phyloP scores from a whole-genome alignment of 1,139 yeast genomes.

The Arxiozyma slooffiae region DNA sequence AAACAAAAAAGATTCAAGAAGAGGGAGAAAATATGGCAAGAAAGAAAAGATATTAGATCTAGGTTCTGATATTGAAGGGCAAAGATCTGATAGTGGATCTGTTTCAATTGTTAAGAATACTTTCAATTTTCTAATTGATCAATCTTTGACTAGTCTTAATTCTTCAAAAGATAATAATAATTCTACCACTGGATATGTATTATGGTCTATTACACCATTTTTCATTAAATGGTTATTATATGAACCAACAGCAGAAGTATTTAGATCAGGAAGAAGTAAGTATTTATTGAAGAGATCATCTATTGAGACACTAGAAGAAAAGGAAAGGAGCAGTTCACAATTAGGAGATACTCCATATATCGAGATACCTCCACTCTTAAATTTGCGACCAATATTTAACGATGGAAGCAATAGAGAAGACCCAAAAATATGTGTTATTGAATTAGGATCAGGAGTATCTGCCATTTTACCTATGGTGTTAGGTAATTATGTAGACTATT shows the following conservation, averaged over 20 bases:
- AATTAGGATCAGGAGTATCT: conserved; percentile 28
- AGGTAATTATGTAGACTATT: conserved; percentile 24
- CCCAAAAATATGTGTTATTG: conserved; percentile 16
- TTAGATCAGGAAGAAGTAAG: conserved; percentile 13
- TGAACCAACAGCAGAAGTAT: conserved; percentile 12
- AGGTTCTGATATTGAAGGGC: not conserved
- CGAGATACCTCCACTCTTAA: conserved; percentile 3
- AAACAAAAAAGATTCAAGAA: not conserved
- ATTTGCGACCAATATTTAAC: not conserved
- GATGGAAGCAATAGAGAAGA: not conserved
- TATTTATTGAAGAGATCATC: not conserved
- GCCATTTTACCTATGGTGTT: conserved; percentile 23
- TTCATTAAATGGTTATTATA: conserved; percentile 28
- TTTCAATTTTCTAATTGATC: conserved; percentile 18
- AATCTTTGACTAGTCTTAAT: conserved; percentile 22
- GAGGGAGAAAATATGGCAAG: conserved; percentile 1
- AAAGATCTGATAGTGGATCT: not conserved
- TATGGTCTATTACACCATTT: conserved; percentile 30
- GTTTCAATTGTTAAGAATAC: not conserved
- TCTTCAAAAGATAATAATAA: conserved; percentile 26
- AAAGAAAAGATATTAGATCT: not conserved
- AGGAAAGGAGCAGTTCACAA: no score
- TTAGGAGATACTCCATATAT: conserved; percentile 6
- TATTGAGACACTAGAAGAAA: conserved; percentile 1
- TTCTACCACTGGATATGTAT: conserved; percentile 31